Evolutionary conservation across 2,329 filamentous ascomycete species (phyloP).

Genomic region (Aspergillaceae sp.): DNA sequence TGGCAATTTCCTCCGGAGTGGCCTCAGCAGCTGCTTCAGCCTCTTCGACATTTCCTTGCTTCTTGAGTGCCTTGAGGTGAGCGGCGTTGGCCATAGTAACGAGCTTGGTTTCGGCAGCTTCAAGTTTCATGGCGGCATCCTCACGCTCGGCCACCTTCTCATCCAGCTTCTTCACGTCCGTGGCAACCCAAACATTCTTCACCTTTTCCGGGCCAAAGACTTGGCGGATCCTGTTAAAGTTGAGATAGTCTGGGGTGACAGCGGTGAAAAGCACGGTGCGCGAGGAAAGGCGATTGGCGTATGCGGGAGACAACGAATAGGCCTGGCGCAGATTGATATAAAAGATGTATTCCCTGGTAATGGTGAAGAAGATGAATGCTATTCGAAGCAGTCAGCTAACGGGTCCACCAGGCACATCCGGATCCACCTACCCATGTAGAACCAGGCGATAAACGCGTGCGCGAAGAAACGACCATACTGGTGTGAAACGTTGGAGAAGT

Average conservation of each 20-base stretch:
- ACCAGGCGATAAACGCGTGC: constrained; percentile 69
- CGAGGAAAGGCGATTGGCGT: constrained; percentile 77
- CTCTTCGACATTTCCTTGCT: constrained; percentile 46
- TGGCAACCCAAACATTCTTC: constrained; percentile 74
- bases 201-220: constrained; percentile 74
- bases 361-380: constrained; percentile 75
- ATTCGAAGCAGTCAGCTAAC: constrained; percentile 6
- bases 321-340: constrained; percentile 90
- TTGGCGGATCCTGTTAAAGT: constrained; percentile 65
- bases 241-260: constrained; percentile 69
- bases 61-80: constrained; percentile 60
- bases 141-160: constrained; percentile 76
- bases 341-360: constrained; percentile 81
- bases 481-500: constrained; percentile 62
- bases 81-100: constrained; percentile 69
- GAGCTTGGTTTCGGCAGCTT: constrained; percentile 77
- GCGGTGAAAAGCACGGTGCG: constrained; percentile 83
- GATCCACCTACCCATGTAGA: constrained; percentile 56
- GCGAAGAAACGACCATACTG: constrained; percentile 65
- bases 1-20: constrained; percentile 38
- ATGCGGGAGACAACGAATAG: constrained; percentile 76
- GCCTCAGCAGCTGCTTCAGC: constrained; percentile 33
- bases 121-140: constrained; percentile 69
- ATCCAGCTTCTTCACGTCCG: constrained; percentile 67
- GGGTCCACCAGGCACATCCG: no score